A percentile compares a stretch with the other conserved stretches of the same genome.
phyloP scores from a whole-genome alignment of 371 early-diverging fungal species.

The Syncephalastrum monosporum region DNA sequence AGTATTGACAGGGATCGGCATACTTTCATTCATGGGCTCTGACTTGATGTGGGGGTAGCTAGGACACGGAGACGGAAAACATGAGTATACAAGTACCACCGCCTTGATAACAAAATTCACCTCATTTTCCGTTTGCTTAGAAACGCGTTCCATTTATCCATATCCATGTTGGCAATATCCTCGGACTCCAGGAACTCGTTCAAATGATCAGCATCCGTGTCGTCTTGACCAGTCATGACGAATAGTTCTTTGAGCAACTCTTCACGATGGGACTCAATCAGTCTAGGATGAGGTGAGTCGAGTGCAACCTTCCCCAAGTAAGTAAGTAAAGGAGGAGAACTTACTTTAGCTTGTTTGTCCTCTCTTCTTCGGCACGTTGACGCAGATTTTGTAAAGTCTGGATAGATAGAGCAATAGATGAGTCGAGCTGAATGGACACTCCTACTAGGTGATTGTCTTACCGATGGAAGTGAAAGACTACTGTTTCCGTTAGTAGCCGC shows the following conservation, averaged over 20 bases:
- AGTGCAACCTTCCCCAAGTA: background rate
- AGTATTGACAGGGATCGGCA: background rate
- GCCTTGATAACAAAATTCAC: conserved; percentile 7
- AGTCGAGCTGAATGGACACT: background rate
- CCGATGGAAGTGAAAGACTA: conserved; percentile 12
- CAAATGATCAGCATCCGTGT: conserved; percentile 19
- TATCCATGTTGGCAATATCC: conserved; percentile 16
- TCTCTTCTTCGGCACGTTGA: conserved; percentile 23
- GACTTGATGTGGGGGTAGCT: conserved; percentile 1
- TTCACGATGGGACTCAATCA: conserved; percentile 18
- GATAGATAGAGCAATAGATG: conserved; percentile 3
- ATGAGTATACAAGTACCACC: background rate
- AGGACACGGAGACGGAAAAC: too few relatives aligned
- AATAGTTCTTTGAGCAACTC: conserved; percentile 32
- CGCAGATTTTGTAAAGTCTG: conserved; percentile 28
- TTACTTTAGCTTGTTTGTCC: conserved; percentile 28
- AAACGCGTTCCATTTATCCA: conserved; percentile 23
- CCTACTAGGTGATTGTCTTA: conserved; percentile 2
- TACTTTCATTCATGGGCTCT: conserved; percentile 3
- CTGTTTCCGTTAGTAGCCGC: conserved; percentile 12
- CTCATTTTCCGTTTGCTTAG: conserved; percentile 32
- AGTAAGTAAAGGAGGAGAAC: background rate
- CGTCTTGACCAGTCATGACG: conserved; percentile 20
- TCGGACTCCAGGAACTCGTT: conserved; percentile 24
- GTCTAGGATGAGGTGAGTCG: conserved; percentile 10